Conservation (phyloP, 257 asterid species). For the Solanum peruvianum region DNA sequence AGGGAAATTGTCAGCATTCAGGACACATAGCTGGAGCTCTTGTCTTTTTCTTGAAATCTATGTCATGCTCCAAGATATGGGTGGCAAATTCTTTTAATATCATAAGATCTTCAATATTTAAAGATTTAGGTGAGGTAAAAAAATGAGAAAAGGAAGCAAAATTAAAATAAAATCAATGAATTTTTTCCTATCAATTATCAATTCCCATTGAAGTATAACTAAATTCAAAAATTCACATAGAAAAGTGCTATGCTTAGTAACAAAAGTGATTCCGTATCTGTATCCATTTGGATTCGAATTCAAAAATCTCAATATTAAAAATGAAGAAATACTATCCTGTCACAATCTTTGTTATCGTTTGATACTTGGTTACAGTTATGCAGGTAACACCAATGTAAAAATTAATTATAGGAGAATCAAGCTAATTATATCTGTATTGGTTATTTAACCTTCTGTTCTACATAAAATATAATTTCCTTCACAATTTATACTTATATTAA, state of each 20-base stretch:
- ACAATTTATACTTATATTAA: not conserved
- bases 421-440: not conserved
- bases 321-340: not conserved
- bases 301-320: not conserved
- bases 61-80: constrained; percentile 44
- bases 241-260: no score
- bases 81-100: constrained; percentile 29
- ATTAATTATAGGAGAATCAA: not conserved
- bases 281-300: no score
- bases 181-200: not conserved
- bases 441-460: not conserved
- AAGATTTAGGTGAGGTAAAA: constrained; percentile 2
- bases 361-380: not conserved
- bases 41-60: constrained; percentile 38
- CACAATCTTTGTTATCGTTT: not conserved
- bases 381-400: accelerated
- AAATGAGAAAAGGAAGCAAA: not conserved
- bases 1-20: constrained; percentile 14
- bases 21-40: constrained; percentile 18
- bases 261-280: not conserved
- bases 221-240: no score
- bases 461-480: not conserved
- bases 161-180: not conserved
- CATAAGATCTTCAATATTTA: constrained; percentile 11
- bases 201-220: not conserved